phyloP scores from a whole-genome alignment of 2,329 filamentous ascomycete genomes.

The Paracoccidioides brasiliensis region DNA sequence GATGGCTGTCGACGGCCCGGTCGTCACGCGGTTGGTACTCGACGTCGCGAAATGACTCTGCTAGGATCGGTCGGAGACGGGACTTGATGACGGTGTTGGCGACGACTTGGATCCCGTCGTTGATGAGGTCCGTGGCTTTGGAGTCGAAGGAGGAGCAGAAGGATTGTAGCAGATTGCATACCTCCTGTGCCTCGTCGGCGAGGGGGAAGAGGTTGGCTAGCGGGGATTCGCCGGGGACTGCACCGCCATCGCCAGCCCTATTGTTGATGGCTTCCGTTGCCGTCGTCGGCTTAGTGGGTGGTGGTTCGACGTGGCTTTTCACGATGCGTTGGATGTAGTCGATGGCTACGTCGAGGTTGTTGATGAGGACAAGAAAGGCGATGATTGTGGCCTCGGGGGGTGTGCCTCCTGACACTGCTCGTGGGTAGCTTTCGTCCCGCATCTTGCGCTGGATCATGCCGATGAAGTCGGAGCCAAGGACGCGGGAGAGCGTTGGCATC shows the following conservation, averaged over 20 bases:
- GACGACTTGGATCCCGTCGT: constrained; percentile 71
- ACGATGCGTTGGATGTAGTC: constrained; percentile 88
- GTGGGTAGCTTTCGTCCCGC: constrained; percentile 89
- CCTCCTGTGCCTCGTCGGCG: constrained; percentile 57
- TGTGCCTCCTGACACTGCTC: constrained; percentile 59
- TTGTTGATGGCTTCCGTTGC: constrained; percentile 21
- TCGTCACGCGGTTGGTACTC: constrained; percentile 61
- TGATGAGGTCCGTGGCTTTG: constrained; percentile 70
- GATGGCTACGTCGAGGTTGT: constrained; percentile 84
- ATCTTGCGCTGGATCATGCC: constrained; percentile 97
- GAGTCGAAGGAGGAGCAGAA: constrained; percentile 59
- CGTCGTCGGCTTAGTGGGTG: constrained; percentile 14
- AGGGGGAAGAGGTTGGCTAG: constrained; percentile 65
- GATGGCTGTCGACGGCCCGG: constrained; percentile 4
- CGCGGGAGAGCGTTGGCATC: constrained; percentile 62
- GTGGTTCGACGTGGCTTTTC: constrained; percentile 44
- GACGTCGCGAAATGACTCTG: constrained; percentile 80
- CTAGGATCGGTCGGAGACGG: constrained; percentile 69
- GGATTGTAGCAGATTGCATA: constrained; percentile 52
- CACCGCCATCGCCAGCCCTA: constrained; percentile 7
- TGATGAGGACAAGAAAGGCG: constrained; percentile 82
- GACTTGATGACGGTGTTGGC: constrained; percentile 79
- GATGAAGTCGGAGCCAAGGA: constrained; percentile 81
- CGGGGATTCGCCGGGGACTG: constrained; percentile 15
- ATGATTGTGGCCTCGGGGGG: constrained; percentile 83